Conservation (phyloP, 1,284 basidiomycete genomes). For the Microbotryum violaceum region DNA sequence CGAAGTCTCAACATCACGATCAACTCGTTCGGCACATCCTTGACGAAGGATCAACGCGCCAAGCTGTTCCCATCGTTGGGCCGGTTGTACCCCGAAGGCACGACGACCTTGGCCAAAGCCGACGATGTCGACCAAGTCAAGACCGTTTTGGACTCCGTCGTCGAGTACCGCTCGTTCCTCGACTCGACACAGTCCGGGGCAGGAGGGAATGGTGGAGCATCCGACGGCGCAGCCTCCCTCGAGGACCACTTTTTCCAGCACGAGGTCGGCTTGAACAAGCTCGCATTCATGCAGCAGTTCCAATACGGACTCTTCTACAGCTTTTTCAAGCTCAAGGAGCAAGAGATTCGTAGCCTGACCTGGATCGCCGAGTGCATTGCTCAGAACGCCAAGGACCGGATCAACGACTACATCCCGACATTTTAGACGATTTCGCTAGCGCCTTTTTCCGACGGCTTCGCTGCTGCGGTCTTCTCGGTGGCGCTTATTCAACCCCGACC, state of each 20-base stretch:
- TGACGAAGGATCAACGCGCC: constrained; percentile 93
- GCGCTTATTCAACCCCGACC: no score
- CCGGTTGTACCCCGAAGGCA: constrained; percentile 88
- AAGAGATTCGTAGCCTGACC: constrained; percentile 93
- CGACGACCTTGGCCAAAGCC: constrained; percentile 84
- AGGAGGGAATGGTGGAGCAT: constrained; percentile 26
- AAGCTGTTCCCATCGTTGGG: constrained; percentile 91
- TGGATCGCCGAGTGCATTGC: constrained; percentile 61
- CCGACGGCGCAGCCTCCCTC: constrained; percentile 46
- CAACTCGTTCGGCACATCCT: constrained; percentile 94
- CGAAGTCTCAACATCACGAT: constrained; percentile 97
- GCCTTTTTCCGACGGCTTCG: no score
- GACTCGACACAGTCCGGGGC: constrained; percentile 38
- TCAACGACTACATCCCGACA: constrained; percentile 40
- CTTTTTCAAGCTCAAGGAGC: constrained; percentile 96
- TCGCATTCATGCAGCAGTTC: constrained; percentile 79
- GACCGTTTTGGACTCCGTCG: constrained; percentile 72
- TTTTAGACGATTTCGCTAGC: no score
- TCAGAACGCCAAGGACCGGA: constrained; percentile 84
- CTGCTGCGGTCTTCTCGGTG: no score
- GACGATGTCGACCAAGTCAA: constrained; percentile 95
- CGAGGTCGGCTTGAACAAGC: constrained; percentile 89
- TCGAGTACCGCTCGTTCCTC: constrained; percentile 89
- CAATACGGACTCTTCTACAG: constrained; percentile 50
- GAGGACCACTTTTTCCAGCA: constrained; percentile 93